Base-by-base conservation (phyloP, 768 basidiomycete genomes). In the Boletus fagicola region DNA sequence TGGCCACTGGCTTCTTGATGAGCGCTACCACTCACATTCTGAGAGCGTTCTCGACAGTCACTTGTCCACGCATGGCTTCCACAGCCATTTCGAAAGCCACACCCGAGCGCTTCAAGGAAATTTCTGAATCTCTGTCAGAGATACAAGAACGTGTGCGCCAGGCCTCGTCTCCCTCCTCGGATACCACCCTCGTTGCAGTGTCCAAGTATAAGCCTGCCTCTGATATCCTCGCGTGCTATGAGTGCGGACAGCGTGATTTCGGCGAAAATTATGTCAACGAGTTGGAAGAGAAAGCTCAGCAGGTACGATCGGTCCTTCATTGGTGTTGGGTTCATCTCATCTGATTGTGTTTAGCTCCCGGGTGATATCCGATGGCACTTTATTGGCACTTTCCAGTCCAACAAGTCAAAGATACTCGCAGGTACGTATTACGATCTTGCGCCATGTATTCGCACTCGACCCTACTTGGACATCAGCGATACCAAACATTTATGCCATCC, bases 251-350 rank as follows among this genome's bases (percentile, higher is more conserved):
- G 61, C 77, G 86, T 2, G 92, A 96, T 71, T 99, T 98, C 68
- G 97, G 97, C 8, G 97, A 99, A 76, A 99, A 99, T 71, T 98
- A 98, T 67, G 93, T 94, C 12, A 89, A 95, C 63, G 95, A 98
- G 66, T 73, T 98, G 59, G 87, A 85, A 39, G 93, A 92, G 33
- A 97, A 97, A 69, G 92, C 94, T 0, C 76, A 75, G 56, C 76
- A 80, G 66, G 90, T 90, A 69, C 60, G 82, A 74, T 53, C 42
- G 11, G 22, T 35, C 31, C 44, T 43, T 28, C 5, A 6, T 30
- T 33, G 26, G n/a, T 1, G 28, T 28, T 46, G 22, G 7, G 12
- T 39, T n/a, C 52, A 57, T 46, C 54, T 63, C 50, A 59, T 59
- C 36, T 51, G 38, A 63, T 26, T 10, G 39, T 50, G 30, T 30